phyloP scores from a whole-genome alignment of 495 filamentous ascomycete species.

The Penicillium diatomitis region DNA sequence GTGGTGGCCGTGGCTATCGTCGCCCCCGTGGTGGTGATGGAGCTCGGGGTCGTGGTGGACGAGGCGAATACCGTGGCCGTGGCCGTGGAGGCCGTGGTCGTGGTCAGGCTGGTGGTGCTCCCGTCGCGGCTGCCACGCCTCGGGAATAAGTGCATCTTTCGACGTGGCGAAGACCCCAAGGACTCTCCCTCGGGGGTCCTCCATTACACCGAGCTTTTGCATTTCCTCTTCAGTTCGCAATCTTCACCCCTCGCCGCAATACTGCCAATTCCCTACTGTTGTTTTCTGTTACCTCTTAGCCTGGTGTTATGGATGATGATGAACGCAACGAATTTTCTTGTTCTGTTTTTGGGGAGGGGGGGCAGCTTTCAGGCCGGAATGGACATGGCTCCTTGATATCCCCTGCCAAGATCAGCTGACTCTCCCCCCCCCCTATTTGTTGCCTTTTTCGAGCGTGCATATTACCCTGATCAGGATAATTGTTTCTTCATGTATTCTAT shows the following conservation, averaged over 20 bases:
- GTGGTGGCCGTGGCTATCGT: slow-evolving; percentile 40
- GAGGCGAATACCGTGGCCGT: slow-evolving; percentile 37
- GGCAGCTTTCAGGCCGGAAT: slow-evolving; percentile 7
- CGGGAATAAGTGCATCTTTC: slow-evolving; percentile 2
- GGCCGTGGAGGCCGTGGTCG: slow-evolving; percentile 31
- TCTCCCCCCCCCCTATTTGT: slow-evolving; percentile 24
- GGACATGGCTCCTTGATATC: background rate
- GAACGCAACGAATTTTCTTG: slow-evolving; percentile 39
- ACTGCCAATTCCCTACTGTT: slow-evolving; percentile 3
- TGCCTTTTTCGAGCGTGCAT: slow-evolving; percentile 37
- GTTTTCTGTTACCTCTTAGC: slow-evolving; percentile 11
- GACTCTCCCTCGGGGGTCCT: no score
- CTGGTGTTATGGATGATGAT: slow-evolving; percentile 38
- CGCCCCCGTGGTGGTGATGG: slow-evolving; percentile 34
- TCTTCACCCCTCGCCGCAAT: background rate
- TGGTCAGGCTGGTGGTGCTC: slow-evolving; percentile 22
- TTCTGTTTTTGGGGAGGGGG: no score
- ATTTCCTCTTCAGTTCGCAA: no score
- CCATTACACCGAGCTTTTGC: no score
- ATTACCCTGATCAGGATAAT: slow-evolving; percentile 19
- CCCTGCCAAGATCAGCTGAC: slow-evolving; percentile 21
- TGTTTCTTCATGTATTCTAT: slow-evolving; percentile 32
- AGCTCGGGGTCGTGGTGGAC: slow-evolving; percentile 38
- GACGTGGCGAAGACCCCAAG: no score
- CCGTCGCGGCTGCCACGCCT: slow-evolving; percentile 11